Conservation (phyloP, 1,139 yeast species). For the Taiozyma onychis region DNA sequence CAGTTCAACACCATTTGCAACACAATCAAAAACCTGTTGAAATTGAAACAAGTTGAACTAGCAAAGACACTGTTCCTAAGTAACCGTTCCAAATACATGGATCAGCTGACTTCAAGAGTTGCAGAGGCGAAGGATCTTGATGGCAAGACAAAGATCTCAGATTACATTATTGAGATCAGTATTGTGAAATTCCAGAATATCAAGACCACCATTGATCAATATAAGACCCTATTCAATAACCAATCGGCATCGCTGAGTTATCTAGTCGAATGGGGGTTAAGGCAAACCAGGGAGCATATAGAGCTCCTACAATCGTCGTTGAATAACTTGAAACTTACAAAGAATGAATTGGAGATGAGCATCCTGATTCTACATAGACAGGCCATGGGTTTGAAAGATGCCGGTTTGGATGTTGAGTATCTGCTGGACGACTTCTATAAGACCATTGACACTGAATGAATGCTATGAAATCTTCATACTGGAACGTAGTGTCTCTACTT, state of each 20-base stretch:
- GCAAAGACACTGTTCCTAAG: slow-evolving; percentile 45
- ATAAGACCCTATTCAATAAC: slow-evolving; percentile 37
- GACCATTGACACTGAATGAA: slow-evolving; percentile 10
- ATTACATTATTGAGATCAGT: slow-evolving; percentile 51
- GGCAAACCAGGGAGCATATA: slow-evolving; percentile 58
- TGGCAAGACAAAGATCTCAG: slow-evolving; percentile 42
- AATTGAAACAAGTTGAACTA: slow-evolving; percentile 37
- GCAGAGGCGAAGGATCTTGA: slow-evolving; percentile 33
- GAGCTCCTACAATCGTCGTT: slow-evolving; percentile 60
- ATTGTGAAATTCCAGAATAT: slow-evolving; percentile 54
- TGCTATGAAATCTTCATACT: neutral
- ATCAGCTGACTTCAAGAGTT: slow-evolving; percentile 39
- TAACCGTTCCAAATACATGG: slow-evolving; percentile 40
- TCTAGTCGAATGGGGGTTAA: slow-evolving; percentile 65
- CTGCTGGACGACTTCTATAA: slow-evolving; percentile 37
- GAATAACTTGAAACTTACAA: slow-evolving; percentile 51
- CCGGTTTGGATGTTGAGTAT: slow-evolving; percentile 72
- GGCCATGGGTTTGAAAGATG: slow-evolving; percentile 52
- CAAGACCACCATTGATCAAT: slow-evolving; percentile 42
- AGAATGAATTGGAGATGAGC: slow-evolving; percentile 45
- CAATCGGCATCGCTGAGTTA: slow-evolving; percentile 28
- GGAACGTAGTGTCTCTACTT: neutral
- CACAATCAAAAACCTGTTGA: slow-evolving; percentile 34
- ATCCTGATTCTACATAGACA: slow-evolving; percentile 52
- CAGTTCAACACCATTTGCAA: slow-evolving; percentile 1